phyloP scores from a whole-genome alignment of 805 yeast species.

The Candida maltosa region DNA sequence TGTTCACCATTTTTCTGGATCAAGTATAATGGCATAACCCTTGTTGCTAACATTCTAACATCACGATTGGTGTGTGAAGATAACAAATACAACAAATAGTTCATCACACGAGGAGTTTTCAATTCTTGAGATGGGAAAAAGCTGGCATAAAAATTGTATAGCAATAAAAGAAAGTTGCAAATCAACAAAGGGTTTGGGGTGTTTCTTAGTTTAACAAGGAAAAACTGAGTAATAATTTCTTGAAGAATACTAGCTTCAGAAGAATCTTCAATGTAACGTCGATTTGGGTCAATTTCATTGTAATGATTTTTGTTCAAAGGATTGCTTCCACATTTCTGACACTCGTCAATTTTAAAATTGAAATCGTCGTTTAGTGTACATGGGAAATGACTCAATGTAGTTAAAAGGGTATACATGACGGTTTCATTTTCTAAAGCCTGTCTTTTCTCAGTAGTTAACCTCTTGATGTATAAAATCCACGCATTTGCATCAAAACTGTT shows the following conservation, averaged over 20 bases:
- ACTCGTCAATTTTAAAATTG: constrained; percentile 24
- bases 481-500: neutral
- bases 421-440: constrained; percentile 9
- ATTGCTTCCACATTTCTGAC: constrained; percentile 35
- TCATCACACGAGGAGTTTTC: constrained; percentile 47
- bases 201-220: constrained; percentile 9
- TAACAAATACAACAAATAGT: constrained; percentile 32
- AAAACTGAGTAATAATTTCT: constrained; percentile 18
- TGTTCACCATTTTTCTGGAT: constrained; percentile 22
- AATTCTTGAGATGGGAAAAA: too few relatives aligned
- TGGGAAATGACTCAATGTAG: constrained; percentile 40
- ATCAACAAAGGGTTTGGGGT: constrained; percentile 18
- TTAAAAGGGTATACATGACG: constrained; percentile 26
- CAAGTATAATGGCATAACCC: constrained; percentile 53
- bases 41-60: constrained; percentile 49
- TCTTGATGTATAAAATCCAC: constrained; percentile 21
- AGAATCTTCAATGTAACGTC: constrained; percentile 20
- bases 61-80: constrained; percentile 46
- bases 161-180: constrained; percentile 43
- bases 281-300: constrained; percentile 16
- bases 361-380: constrained; percentile 40
- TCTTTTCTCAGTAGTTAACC: constrained; percentile 7
- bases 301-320: constrained; percentile 21
- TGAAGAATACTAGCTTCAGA: constrained; percentile 21
- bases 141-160: constrained; percentile 50